These are phyloP conservation scores for Vicia sativa DNA, from an alignment of 306 rosid species.

Conservation along the genomic window DNA sequence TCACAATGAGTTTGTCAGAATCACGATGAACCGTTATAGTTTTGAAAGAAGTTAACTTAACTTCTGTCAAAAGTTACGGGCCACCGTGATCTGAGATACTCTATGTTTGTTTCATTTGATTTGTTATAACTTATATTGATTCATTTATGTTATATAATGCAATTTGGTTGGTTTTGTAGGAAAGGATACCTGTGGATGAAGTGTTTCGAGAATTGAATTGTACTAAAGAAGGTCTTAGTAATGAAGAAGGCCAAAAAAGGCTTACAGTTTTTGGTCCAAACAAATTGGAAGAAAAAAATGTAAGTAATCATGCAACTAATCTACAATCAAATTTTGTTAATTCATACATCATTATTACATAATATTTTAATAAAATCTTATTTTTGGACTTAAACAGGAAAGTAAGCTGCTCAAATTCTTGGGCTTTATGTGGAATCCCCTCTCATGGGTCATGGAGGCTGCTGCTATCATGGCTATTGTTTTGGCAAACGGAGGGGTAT, in stretches of 20 bases:
- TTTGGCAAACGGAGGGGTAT: conserved; percentile 91
- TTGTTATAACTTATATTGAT: background rate
- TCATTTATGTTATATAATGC: background rate
- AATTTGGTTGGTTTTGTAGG: conserved; percentile 48
- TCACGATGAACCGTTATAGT: background rate
- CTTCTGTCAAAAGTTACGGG: background rate
- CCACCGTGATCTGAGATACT: background rate
- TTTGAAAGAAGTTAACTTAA: background rate
- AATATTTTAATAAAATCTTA: background rate
- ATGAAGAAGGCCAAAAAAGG: conserved; percentile 74
- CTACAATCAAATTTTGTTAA: background rate
- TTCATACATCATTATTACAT: background rate
- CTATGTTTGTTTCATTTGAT: background rate
- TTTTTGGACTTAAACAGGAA: conserved; percentile 53
- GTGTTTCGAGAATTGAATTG: conserved; percentile 80
- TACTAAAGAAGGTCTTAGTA: conserved; percentile 69
- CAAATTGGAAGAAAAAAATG: conserved; percentile 85
- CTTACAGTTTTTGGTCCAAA: conserved; percentile 75
- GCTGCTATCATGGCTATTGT: conserved; percentile 96
- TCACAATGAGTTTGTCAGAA: background rate
- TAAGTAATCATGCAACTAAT: conserved; percentile 43
- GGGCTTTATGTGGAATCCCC: conserved; percentile 98
- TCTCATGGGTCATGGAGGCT: conserved; percentile 92
- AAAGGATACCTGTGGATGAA: conserved; percentile 75
- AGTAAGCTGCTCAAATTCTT: conserved; percentile 71